Evolutionary conservation across 2,329 filamentous ascomycete species (phyloP), one percentile per base, ranked within the genome.

Genomic region (Thelonectria olida): DNA sequence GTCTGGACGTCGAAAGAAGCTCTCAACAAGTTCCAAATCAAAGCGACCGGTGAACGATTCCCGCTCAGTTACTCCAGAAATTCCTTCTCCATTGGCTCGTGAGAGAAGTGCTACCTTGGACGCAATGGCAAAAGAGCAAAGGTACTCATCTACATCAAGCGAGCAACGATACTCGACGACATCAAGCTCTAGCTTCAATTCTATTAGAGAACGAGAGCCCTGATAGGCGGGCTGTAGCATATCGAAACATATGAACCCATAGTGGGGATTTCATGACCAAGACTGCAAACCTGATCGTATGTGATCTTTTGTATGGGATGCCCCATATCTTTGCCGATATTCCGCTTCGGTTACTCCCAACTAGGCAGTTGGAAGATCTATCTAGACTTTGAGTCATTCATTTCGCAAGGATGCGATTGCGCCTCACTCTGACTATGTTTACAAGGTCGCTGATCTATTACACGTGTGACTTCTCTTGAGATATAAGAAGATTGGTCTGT

Each of bases 31-130:
- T 27, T 74, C 79, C 22, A 80, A 78, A 62, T 67, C 80, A 17
- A 83, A 79, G 69, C 78, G 83, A 31, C 74, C 81, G 0, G 78
- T 78, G 0, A 75, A 76, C 4, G 84, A 87, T 47, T 82, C 81
- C 4, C 75, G 85, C 51, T 86, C 84, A 5, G 78, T 84, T 3
- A 86, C 85, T 3, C 85, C 85, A 1, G 85, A 88, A 41, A 79
- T 79, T 17, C 78, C 84, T 5, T 87, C 85, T 3, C 85, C 84
- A 3, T 71, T 88, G 61, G 81, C 83, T 7, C 79, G 77, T 52
- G 84, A 84, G 66, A 83, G 79, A 61, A 83, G 76, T 48, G 64
- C 60, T 19, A 66, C 69, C 10, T 38, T 51, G 25, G 58, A 61
- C 25, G 39, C 47, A 17, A 39, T 49, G 7, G 44, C 41, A 5